Conservation (phyloP, 495 filamentous ascomycete species). For the Podospora conica region DNA sequence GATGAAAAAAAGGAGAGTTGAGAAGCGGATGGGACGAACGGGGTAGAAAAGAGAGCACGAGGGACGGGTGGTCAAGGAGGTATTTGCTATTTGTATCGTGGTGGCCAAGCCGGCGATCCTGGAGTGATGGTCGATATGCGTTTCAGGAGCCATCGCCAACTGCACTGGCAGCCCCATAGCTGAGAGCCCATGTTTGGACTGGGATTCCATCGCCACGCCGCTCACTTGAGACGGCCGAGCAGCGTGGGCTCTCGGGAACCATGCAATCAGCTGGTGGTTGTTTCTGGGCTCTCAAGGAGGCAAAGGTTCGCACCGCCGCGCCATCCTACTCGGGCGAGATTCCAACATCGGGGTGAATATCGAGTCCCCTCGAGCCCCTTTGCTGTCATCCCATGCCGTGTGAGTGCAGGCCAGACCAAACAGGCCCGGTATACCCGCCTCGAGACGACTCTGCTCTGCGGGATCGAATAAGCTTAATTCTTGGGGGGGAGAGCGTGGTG, state of each 20-base stretch:
- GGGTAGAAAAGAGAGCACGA: conserved; percentile 13
- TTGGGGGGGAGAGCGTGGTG: conserved; percentile 1
- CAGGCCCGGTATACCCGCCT: not conserved
- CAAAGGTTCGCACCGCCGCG: not conserved
- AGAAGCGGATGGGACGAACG: conserved; percentile 18
- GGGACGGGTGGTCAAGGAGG: conserved; percentile 13
- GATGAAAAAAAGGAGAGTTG: conserved; percentile 15
- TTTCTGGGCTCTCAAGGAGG: not conserved
- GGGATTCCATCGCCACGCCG: conserved; percentile 3
- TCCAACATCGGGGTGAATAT: not conserved
- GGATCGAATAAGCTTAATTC: not conserved
- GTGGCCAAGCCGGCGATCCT: conserved; percentile 17
- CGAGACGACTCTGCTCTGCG: not conserved
- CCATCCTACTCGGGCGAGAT: not conserved
- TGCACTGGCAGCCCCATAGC: not conserved
- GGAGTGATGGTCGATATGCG: conserved; percentile 22
- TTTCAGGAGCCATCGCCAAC: conserved; percentile 20
- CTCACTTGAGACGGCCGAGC: conserved; percentile 13
- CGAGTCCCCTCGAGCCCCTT: not conserved
- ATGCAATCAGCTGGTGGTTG: not conserved
- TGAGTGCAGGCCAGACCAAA: not conserved
- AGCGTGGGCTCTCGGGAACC: not conserved
- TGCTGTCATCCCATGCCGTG: not conserved
- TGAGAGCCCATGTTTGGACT: not conserved
- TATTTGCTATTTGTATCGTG: conserved; percentile 33